Percentiles rank a stretch among this genome's conserved stretches.
Conservation (phyloP, 1,284 basidiomycete species). For the Trametes sp. region DNA sequence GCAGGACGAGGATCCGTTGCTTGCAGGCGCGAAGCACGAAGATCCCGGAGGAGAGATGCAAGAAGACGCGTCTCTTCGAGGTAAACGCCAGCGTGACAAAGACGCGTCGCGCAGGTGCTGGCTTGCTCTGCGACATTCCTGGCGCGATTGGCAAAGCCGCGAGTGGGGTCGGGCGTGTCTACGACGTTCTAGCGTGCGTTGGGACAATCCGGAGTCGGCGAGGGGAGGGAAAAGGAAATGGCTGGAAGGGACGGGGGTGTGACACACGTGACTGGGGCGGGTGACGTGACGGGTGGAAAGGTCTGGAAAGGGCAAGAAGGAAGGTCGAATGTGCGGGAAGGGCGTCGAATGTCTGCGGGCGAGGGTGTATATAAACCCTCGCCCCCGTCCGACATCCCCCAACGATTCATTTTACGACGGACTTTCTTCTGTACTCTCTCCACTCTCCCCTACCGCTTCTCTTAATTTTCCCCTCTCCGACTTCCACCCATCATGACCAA, state of each 20-base stretch:
- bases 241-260: constrained; percentile 14
- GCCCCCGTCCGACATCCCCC: constrained; percentile 9
- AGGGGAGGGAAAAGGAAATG: constrained; percentile 10
- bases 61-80: not conserved
- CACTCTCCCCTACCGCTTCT: constrained; percentile 21
- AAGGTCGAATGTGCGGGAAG: constrained; percentile 31
- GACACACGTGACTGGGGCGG: constrained; percentile 23
- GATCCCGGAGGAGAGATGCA: not conserved
- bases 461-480: constrained; percentile 30
- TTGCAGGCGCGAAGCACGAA: not conserved
- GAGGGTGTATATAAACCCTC: constrained; percentile 29
- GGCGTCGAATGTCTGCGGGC: constrained; percentile 24
- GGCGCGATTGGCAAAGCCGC: not conserved
- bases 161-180: constrained; percentile 2
- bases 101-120: not conserved
- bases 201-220: not conserved
- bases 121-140: not conserved
- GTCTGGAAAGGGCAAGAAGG: constrained; percentile 35
- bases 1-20: not conserved
- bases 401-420: constrained; percentile 28
- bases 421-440: constrained; percentile 22
- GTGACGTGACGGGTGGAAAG: constrained; percentile 32
- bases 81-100: not conserved
- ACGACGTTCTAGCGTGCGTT: constrained; percentile 13
- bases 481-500: constrained; percentile 53